These are phyloP conservation scores for Fusarium caatingaense DNA, from an alignment of 2,329 filamentous ascomycete genomes.

Conservation along the genomic window DNA sequence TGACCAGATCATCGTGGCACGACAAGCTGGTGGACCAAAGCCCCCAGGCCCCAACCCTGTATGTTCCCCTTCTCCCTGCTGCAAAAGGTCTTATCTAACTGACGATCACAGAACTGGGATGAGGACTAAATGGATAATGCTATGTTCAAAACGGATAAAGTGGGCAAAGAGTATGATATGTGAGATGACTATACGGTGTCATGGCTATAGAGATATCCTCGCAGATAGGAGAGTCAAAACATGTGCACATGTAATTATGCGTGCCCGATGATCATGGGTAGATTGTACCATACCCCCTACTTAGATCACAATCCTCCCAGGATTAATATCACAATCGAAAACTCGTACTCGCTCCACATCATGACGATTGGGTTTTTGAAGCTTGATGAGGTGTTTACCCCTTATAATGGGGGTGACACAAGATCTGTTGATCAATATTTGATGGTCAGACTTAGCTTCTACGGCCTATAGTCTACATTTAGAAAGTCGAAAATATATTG, in stretches of 20 bases:
- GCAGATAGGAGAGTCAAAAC: conserved; percentile 29
- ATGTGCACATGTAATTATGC: conserved; percentile 24
- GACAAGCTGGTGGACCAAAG: conserved; percentile 97
- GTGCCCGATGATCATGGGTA: conserved; percentile 9
- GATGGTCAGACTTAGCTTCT: background rate
- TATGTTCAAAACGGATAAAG: conserved; percentile 31
- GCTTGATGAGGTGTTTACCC: background rate
- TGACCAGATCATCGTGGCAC: conserved; percentile 98
- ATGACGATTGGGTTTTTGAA: background rate
- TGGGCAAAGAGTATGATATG: conserved; percentile 35
- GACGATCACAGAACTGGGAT: conserved; percentile 66
- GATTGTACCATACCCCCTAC: conserved; percentile 8
- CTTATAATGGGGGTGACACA: too few species aligned
- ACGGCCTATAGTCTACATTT: background rate
- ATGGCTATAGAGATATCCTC: conserved; percentile 45
- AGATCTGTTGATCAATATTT: background rate
- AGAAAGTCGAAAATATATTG: background rate
- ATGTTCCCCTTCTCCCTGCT: conserved; percentile 44
- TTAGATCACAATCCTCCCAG: conserved; percentile 14
- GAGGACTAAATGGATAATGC: conserved; percentile 64
- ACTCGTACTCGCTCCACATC: background rate
- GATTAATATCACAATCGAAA: conserved; percentile 11
- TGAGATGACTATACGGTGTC: conserved; percentile 30
- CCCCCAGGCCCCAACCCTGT: conserved; percentile 90
- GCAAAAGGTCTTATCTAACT: conserved; percentile 45